Base-by-base conservation (phyloP, 345 rosid species). In the Sisymbrium altissimum region DNA sequence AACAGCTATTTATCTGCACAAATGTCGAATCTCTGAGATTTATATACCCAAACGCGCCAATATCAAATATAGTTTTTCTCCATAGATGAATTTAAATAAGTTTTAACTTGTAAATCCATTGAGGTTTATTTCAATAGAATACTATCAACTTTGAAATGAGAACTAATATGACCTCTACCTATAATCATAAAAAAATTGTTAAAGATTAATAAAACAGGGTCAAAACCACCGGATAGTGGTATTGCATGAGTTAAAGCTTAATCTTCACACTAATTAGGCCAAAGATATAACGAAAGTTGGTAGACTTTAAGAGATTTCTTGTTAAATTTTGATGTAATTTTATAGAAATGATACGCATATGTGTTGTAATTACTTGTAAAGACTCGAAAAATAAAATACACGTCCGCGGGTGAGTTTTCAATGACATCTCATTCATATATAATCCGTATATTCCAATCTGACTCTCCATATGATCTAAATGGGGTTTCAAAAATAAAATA, bases 1-100 rank as follows among this genome's bases (percentile, higher is more conserved):
- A 46, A 67, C 69, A 75, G 79, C 74, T 75, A 67, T 67, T 48
- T 49, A 58, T 66, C 48, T 48, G 13, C 52, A 72, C 32, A 59
- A 38, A 67, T 9, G 50, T 59, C 73, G 63, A 67, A 75, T 50
- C 68, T 59, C 12, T 29, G 5, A 39, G 19, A 30, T 67, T 19
- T 57, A 48, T 74, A 39, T 49, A 19, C 25, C 54, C 9, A 57
- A 60, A 50, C 55, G 54, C 30, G 64, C 68, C 68, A 59, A 19
- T 18, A 66, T 65, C 54, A 66, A 35, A 56, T 10, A 40, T 49
- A 21, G 7, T 19, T 39, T 67, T 3, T n/a, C 4, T 30, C 25
- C 66, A 13, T 50, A 64, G 9, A 32, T 50, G 35, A 12, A 45
- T 33, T 46, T 58, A 68, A 40, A 30, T 21, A 61, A 66, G 54